Conservation (phyloP, 2,329 filamentous ascomycete genomes). For the Xylaria sp. region DNA sequence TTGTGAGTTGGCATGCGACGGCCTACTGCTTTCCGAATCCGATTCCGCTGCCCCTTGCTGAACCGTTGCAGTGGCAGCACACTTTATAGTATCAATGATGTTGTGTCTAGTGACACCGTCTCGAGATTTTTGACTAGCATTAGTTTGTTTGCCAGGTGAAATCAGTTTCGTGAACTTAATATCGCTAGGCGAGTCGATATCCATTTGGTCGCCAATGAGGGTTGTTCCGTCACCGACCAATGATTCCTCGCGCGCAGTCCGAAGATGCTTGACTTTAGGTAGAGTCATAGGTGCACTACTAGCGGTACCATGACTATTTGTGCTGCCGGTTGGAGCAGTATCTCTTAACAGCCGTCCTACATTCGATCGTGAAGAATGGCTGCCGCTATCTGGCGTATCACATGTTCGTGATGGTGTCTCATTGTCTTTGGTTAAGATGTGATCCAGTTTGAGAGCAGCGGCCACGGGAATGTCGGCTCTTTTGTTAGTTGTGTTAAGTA, state of each 20-base stretch:
- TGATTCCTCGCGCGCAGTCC: neutral
- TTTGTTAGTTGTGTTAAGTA: neutral
- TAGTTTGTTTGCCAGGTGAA: constrained; percentile 4
- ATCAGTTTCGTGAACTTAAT: neutral
- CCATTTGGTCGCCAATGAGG: constrained; percentile 22
- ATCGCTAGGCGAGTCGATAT: constrained; percentile 12
- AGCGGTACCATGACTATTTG: neutral
- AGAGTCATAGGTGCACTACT: constrained; percentile 5
- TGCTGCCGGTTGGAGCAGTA: neutral
- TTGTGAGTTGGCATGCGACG: neutral
- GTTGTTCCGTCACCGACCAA: constrained; percentile 23
- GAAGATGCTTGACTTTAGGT: constrained; percentile 6
- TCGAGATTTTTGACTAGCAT: neutral
- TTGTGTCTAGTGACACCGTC: neutral
- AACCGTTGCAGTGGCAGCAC: neutral
- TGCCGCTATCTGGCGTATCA: neutral
- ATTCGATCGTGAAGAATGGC: neutral
- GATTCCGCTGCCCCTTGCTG: neutral
- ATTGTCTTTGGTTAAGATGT: neutral
- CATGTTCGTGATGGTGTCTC: neutral
- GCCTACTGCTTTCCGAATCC: neutral
- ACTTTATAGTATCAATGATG: neutral
- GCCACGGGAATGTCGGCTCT: neutral
- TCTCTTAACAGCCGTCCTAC: neutral
- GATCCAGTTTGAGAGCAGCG: neutral